phyloP scores from a whole-genome alignment of 805 yeast species.

The Lachancea mirantina region DNA sequence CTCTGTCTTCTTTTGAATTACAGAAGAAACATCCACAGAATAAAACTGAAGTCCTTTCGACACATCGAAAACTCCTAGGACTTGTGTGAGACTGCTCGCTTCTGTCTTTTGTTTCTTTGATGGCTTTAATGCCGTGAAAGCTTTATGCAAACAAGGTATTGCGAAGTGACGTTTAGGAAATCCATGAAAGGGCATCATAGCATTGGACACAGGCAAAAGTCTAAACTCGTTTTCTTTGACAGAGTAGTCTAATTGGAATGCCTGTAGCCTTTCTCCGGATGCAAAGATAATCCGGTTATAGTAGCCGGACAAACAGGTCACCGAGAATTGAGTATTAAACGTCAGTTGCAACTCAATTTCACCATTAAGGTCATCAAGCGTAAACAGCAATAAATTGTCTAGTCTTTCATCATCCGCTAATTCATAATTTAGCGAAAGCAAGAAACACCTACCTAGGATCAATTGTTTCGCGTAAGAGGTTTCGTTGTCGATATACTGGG shows the following conservation, averaged over 20 bases:
- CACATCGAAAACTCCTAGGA: constrained; percentile 8
- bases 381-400: constrained; percentile 29
- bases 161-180: constrained; percentile 8
- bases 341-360: constrained; percentile 23
- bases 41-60: constrained; percentile 17
- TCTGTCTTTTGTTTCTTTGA: constrained; percentile 1
- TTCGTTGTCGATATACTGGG: constrained; percentile 6
- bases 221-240: constrained; percentile 31
- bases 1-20: no score
- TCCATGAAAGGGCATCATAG: constrained; percentile 13
- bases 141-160: constrained; percentile 2
- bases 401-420: constrained; percentile 25
- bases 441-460: constrained; percentile 32
- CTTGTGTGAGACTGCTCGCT: background rate
- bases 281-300: constrained; percentile 26
- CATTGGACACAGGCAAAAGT: constrained; percentile 21
- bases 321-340: constrained; percentile 14
- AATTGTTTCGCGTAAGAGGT: constrained; percentile 29
- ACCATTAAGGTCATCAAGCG: constrained; percentile 32
- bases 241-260: constrained; percentile 30
- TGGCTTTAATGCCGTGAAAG: background rate
- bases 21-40: no score
- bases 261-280: constrained; percentile 28
- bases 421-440: constrained; percentile 31
- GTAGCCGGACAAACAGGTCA: constrained; percentile 24